These are phyloP conservation scores for Apostasia ramifera DNA, from an alignment of 106 monocot species.

Conservation along the genomic window DNA sequence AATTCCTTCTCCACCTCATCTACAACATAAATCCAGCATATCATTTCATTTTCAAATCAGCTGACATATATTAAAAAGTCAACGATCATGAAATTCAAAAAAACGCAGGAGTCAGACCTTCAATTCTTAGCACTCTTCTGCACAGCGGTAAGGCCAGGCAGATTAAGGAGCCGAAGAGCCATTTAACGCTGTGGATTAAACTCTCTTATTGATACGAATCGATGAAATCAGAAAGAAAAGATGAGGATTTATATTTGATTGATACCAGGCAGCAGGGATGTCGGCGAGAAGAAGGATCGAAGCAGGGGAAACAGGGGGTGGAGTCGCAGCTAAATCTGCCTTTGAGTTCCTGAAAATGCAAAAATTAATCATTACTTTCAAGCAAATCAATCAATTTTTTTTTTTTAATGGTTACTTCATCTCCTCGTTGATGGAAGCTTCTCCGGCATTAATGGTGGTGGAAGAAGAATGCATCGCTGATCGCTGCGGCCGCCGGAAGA, in stretches of 20 bases:
- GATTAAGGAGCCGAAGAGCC: constrained; percentile 1
- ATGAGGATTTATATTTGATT: background rate
- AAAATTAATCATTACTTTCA: no score
- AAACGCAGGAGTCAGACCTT: background rate
- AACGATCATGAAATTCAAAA: background rate
- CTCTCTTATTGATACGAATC: background rate
- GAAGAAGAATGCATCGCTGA: no score
- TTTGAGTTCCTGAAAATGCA: no score
- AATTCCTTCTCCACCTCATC: constrained; percentile 6
- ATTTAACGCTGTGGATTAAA: constrained; percentile 2
- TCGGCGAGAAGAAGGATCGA: background rate
- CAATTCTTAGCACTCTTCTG: constrained; percentile 2
- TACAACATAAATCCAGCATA: background rate
- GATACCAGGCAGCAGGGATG: background rate
- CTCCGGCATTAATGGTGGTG: no score
- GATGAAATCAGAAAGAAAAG: background rate
- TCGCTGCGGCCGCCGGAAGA: no score
- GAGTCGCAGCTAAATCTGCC: no score
- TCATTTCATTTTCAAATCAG: background rate
- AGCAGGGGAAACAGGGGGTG: background rate
- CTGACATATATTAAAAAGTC: background rate
- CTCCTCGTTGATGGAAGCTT: no score
- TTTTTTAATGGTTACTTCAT: no score
- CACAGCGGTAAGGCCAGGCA: background rate
- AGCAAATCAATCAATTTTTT: no score